Evolutionary conservation across 1,284 basidiomycete species (phyloP), one percentile per base, ranked within the genome.

Genomic region (Papiliotrema nemorosa): DNA sequence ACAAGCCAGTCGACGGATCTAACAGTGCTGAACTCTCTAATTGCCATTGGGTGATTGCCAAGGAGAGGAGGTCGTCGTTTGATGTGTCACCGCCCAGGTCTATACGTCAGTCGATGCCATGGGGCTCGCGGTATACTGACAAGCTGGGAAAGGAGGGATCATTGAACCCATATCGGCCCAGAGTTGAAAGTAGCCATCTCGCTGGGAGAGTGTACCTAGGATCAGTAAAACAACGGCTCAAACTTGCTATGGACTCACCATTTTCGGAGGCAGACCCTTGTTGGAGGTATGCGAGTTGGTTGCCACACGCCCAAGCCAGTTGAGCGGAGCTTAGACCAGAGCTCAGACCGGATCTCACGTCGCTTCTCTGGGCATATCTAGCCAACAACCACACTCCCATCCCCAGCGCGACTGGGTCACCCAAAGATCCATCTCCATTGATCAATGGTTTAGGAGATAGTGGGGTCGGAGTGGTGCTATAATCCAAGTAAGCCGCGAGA

Each of bases 91-190:
- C 77, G 12, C 79, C 82, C 50, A 80, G 77, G 47, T 62, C 64
- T 58, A 35, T 7, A 18, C 24, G 41, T 43, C 5, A 43, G 41
- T 14, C 4, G 13, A 24, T 24, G 16, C 5, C 39, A 12, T 6
- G 10, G 31, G 18, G 9, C 12, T 24, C 9, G 18, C 7, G 26
- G 38, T 13, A 26, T 43, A 53, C 55, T 49, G 21, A 60, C 60
- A 82, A 0, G 82, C 82, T 3, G 83, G 66, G 66, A 82, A 83
- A 0, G 83, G 82, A 5, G 81, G 81, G 4, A 79, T 81, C 82
- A 84, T 84, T 64, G 79, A 83, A 0, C 82, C 72, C 55, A 70
- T 77, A 63, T 84, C 82, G n/a, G 80, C 76, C 82, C 81, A 74
- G 9, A 72, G 56, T 53, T 82, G 64, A 21, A 54, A 60, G 21